Evolutionary conservation across 2,329 filamentous ascomycete species (phyloP).

Genomic region (Microsporum audouinii): DNA sequence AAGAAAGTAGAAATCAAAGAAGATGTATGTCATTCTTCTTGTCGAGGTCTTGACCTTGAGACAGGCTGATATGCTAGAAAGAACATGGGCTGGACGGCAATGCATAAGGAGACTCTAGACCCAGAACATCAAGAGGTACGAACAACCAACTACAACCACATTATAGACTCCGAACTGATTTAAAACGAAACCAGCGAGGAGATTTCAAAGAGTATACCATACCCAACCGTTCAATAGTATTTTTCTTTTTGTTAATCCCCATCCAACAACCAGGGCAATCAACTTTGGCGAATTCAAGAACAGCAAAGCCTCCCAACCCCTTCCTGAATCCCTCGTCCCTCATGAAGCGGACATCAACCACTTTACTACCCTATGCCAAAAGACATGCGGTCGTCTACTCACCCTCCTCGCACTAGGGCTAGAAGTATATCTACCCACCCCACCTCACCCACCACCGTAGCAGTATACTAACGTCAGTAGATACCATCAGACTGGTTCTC

Average conservation of each 20-base stretch:
- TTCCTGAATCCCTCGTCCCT: conserved; percentile 53
- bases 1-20: conserved; percentile 60
- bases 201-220: conserved; percentile 70
- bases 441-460: conserved; percentile 5
- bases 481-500: conserved; percentile 47
- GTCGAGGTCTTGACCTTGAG: neutral
- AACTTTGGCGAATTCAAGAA: conserved; percentile 72
- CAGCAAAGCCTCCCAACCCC: conserved; percentile 61
- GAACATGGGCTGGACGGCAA: conserved; percentile 80
- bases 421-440: conserved; percentile 36
- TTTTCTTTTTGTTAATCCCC: neutral
- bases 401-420: conserved; percentile 69
- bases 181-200: conserved; percentile 44
- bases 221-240: neutral
- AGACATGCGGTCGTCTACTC: conserved; percentile 61
- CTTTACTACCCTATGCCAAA: conserved; percentile 61
- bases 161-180: neutral
- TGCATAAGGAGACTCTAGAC: conserved; percentile 81
- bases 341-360: conserved; percentile 50
- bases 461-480: conserved; percentile 13
- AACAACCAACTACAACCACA: conserved; percentile 2
- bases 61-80: conserved; percentile 26
- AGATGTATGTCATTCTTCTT: conserved; percentile 30
- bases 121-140: conserved; percentile 65
- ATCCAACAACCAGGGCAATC: conserved; percentile 58